Evolutionary conservation across 352 stramenopile genomes (phyloP), one percentile per base, ranked within the genome.

Genomic region (Pythium graminicola): DNA sequence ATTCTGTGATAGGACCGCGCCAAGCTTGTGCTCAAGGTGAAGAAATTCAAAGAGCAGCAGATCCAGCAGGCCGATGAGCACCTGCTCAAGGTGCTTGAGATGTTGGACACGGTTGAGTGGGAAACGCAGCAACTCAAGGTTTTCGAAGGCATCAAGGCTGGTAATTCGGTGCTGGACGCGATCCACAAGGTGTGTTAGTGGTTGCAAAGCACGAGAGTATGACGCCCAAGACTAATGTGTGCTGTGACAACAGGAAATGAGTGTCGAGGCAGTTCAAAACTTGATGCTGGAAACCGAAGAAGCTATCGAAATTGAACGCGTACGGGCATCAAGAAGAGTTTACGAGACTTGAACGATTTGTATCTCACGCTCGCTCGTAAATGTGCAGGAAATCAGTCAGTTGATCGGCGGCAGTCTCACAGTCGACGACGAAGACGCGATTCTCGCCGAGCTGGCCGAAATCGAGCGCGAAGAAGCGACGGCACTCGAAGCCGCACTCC

Each of bases 31-130:
- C 67, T 95, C 28, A 89, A 93, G 57, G 67, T 95, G 26, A 93
- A 89, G 49, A 95, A 95, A 66, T 94, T 89, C 60, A 93, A 93
- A 50, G 79, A 93, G 57, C 76, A 85, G 53, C 84, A 95, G 64
- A 92, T 95, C 62, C 70, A 82, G 20, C 76, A 95, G 50, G 82
- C 85, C 9, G 81, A 93, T 55, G 75, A 82, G 32, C 84, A 95
- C 52, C 60, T 95, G 56, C 72, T 95, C 27, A 86, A 92, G 36
- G 81, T 95, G 42, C 67, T 93, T 22, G 58, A 84, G 38, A 86
- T 95, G 74, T 56, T 95, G 50, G 78, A 95, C 64, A 91, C 83
- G 19, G 81, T 95, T 43, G 80, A 94, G 64, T 94, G 84, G 86
- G 83, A 93, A 57, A 85, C 69, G 2, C 81, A 93, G 65, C 84